A percentile compares a stretch with the other conserved stretches of the same genome.
Conservation (phyloP, 192 early-diverging fungal species). For the Linnemannia zychae region DNA sequence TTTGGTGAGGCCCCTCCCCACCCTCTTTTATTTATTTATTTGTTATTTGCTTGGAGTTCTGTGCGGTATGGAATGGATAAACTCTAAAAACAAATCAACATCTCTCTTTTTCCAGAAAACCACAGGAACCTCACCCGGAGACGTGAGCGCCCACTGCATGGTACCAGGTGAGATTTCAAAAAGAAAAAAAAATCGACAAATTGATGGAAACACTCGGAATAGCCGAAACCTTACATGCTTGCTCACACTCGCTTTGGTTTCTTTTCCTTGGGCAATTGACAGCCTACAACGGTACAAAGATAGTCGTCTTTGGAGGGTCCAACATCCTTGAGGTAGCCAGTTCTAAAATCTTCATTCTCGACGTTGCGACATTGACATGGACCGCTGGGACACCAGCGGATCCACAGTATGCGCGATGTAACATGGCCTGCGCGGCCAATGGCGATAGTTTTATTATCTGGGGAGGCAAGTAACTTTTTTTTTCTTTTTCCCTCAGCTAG, state of each 20-base stretch:
- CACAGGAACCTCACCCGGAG: not conserved
- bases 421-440: constrained; percentile 1
- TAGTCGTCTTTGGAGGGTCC: constrained; percentile 8
- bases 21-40: not conserved
- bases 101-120: not conserved
- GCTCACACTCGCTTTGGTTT: not conserved
- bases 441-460: constrained; percentile 3
- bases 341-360: not conserved
- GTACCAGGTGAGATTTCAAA: not conserved
- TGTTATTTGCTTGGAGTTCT: not conserved
- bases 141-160: not conserved
- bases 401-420: not conserved
- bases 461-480: constrained; percentile 5
- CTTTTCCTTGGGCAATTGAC: not conserved
- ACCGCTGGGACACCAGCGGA: not conserved
- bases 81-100: not conserved
- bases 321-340: not conserved
- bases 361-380: not conserved
- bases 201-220: not conserved
- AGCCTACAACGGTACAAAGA: not conserved
- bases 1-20: not conserved
- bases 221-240: not conserved
- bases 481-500: no score
- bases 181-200: not conserved
- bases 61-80: not conserved